Conservation (phyloP, 768 basidiomycete species). For the Paxillus involutus region DNA sequence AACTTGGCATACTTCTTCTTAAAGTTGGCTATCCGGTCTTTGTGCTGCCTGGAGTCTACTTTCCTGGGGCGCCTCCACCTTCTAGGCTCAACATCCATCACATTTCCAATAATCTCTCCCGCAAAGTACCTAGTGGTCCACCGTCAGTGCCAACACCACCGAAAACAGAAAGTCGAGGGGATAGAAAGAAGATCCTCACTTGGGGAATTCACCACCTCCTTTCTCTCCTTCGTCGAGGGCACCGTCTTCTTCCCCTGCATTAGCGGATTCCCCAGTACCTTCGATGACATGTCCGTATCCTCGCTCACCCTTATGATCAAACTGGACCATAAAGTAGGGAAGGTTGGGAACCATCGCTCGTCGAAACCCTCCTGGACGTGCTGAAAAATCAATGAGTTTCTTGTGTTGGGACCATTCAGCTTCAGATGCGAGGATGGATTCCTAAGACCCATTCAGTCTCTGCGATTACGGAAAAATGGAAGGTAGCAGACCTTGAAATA, state of each 20-base stretch:
- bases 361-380: slow-evolving; percentile 89
- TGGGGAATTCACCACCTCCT: slow-evolving; percentile 89
- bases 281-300: slow-evolving; percentile 99
- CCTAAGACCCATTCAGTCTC: slow-evolving; percentile 42
- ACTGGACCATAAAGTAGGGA: slow-evolving; percentile 99
- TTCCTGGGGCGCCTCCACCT: slow-evolving; percentile 80
- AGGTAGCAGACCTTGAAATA: slow-evolving; percentile 77
- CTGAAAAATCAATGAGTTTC: slow-evolving; percentile 92
- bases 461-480: background rate
- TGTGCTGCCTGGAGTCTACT: slow-evolving; percentile 69
- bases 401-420: slow-evolving; percentile 99
- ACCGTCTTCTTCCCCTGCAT: slow-evolving; percentile 59
- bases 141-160: slow-evolving; percentile 4
- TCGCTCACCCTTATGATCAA: slow-evolving; percentile 96
- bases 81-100: slow-evolving; percentile 84
- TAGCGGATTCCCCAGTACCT: slow-evolving; percentile 68
- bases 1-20: slow-evolving; percentile 74
- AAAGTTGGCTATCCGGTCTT: slow-evolving; percentile 66
- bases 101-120: slow-evolving; percentile 50
- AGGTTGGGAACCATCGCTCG: slow-evolving; percentile 94
- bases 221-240: slow-evolving; percentile 84
- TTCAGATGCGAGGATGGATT: slow-evolving; percentile 92
- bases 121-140: slow-evolving; percentile 78
- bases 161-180: background rate
- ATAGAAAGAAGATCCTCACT: slow-evolving; percentile 42